Evolutionary conservation across 352 stramenopile species (phyloP).

Genomic region (Globisporangium cylindrosporum): DNA sequence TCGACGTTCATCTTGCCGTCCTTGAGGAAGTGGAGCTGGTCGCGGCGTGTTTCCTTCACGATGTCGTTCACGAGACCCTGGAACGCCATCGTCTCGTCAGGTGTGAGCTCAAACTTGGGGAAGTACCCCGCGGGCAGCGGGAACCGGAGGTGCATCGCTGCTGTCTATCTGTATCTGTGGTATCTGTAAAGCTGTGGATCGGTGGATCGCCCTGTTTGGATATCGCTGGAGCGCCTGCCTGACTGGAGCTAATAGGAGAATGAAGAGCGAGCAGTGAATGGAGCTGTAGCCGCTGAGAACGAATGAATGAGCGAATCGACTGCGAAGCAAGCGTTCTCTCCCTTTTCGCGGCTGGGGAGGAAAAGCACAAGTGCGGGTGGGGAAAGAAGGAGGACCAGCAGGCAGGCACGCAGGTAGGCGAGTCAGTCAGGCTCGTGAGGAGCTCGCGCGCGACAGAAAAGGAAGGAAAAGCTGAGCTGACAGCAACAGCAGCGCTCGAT

Average conservation of each 20-base stretch:
- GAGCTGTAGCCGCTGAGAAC: not conserved
- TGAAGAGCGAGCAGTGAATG: not conserved
- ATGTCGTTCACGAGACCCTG: slow-evolving; percentile 58
- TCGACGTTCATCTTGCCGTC: slow-evolving; percentile 59
- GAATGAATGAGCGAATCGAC: not conserved
- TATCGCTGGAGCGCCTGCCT: not conserved
- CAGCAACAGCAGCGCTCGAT: not conserved
- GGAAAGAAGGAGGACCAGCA: not conserved
- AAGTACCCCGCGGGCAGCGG: slow-evolving; percentile 66
- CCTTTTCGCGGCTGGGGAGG: not conserved
- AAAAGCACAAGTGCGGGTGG: not conserved
- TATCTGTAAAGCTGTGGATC: slow-evolving; percentile 5
- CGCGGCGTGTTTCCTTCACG: slow-evolving; percentile 55
- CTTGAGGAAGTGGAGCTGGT: slow-evolving; percentile 54
- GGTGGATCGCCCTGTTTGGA: not conserved
- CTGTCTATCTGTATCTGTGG: slow-evolving; percentile 7
- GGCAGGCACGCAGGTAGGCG: no score
- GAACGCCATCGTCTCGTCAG: slow-evolving; percentile 50
- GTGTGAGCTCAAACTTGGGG: slow-evolving; percentile 64
- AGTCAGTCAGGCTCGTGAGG: not conserved
- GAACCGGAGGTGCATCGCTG: slow-evolving; percentile 69
- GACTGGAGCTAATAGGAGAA: not conserved
- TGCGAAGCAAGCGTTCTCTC: not conserved
- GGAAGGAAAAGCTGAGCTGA: not conserved
- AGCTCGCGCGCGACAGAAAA: no score